phyloP scores from a whole-genome alignment of 2,329 filamentous ascomycete species.

The Thelonectria olida region DNA sequence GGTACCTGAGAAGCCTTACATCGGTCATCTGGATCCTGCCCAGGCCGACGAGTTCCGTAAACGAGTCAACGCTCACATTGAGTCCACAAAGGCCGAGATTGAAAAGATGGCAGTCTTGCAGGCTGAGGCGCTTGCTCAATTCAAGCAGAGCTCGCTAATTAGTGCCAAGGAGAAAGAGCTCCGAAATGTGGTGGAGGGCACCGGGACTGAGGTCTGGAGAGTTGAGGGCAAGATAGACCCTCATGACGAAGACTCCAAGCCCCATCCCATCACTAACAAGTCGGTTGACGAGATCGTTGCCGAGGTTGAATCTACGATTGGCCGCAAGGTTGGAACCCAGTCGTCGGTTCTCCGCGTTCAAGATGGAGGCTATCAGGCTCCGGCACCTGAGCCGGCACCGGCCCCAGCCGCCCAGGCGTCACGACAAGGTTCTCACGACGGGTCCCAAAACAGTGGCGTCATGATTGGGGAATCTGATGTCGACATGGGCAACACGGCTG shows the following conservation, averaged over 20 bases:
- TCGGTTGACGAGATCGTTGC: constrained; percentile 78
- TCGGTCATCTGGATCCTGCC: constrained; percentile 73
- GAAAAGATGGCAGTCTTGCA: constrained; percentile 85
- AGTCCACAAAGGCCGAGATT: constrained; percentile 81
- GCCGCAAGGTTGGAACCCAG: constrained; percentile 71
- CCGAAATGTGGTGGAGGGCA: constrained; percentile 69
- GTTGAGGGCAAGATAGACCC: constrained; percentile 66
- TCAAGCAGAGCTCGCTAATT: constrained; percentile 76
- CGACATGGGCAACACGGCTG: constrained; percentile 72
- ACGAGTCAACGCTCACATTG: constrained; percentile 76
- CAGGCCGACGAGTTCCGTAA: constrained; percentile 86
- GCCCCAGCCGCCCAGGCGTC: constrained; percentile 30
- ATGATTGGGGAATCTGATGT: constrained; percentile 69
- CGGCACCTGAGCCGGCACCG: constrained; percentile 55
- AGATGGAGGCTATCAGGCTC: constrained; percentile 79
- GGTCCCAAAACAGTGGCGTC: constrained; percentile 64
- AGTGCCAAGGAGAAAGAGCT: constrained; percentile 81
- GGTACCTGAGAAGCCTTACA: constrained; percentile 66
- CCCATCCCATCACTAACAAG: constrained; percentile 53
- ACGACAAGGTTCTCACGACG: constrained; percentile 58
- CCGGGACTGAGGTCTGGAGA: constrained; percentile 69
- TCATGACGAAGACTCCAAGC: constrained; percentile 56
- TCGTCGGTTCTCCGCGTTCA: constrained; percentile 76
- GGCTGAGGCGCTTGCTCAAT: constrained; percentile 75
- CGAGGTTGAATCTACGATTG: constrained; percentile 77